Base-by-base conservation (phyloP, 805 yeast genomes). In the Grigorovia transvaalensis region DNA sequence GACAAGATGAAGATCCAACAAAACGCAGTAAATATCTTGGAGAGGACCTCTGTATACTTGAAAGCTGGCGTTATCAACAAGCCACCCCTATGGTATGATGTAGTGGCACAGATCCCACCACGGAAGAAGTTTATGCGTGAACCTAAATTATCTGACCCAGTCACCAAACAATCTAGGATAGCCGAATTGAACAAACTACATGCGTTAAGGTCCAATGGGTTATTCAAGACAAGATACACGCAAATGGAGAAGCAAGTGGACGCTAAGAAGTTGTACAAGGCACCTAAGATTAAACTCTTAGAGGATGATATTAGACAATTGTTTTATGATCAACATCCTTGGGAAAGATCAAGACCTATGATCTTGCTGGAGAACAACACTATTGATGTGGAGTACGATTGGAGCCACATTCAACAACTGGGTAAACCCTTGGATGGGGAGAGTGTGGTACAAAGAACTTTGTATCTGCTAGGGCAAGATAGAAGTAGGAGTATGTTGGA, bases 311-410 rank as follows among this genome's bases (percentile, higher is more conserved):
- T 93, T 59, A 80, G 99, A 71, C 75, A 78, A 47, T 73, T 85
- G 23, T 93, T 93, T 63, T 91, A 84, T 68, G 81, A 81, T 53
- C 96, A 90, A 65, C 99, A 93, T 69, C 99, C 99, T 7, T 93
- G 99, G 99, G 99, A 93, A 70, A 73, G 90, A 50, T 88, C 98
- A 1, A 79, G 95, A 59, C 96, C 98, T 13, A 87, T 86, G 65
- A 75, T 80, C 30, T 70, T 93, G 57, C 76, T 89, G 46, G 99
- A 93, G 67, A 85, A 81, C 60, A 74, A 76, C 41, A 85, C 81
- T 60, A 74, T 76, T 42, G 87, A 55, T 45, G 88, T 85, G 46
- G 62, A 66, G 8, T 74, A 74, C 53, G 88, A 93, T 67, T 93
- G 99, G 98, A 75, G 83, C 47, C 74, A 74, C 49, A 77, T 93